Percentiles rank a stretch among this genome's conserved stretches.
phyloP scores from a whole-genome alignment of 2,329 filamentous ascomycete species.

The Salinomyces thailandicus region DNA sequence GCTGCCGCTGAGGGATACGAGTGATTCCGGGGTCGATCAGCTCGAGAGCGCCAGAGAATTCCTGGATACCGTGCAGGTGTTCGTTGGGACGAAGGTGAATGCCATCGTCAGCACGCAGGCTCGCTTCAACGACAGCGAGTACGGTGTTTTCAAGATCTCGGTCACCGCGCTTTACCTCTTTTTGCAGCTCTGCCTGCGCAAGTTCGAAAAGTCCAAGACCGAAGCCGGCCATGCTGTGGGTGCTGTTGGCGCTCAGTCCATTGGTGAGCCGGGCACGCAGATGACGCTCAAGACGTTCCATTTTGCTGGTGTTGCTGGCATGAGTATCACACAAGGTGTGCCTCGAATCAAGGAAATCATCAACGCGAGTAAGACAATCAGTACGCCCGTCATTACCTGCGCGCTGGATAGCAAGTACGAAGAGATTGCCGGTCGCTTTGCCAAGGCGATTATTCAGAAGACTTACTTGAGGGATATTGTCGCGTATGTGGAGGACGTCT shows the following conservation, averaged over 20 bases:
- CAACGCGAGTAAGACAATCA: slow-evolving; percentile 90
- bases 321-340: slow-evolving; percentile 99
- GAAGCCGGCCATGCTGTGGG: slow-evolving; percentile 94
- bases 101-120: slow-evolving; percentile 19
- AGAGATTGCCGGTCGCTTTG: slow-evolving; percentile 72
- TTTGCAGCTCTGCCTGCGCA: slow-evolving; percentile 70
- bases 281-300: slow-evolving; percentile 99
- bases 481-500: slow-evolving; percentile 75
- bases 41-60: slow-evolving; percentile 72
- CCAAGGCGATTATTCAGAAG: slow-evolving; percentile 91
- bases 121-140: slow-evolving; percentile 29
- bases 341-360: slow-evolving; percentile 99
- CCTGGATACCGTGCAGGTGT: slow-evolving; percentile 64
- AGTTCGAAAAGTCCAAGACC: slow-evolving; percentile 83
- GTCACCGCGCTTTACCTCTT: slow-evolving; percentile 54
- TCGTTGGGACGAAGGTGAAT: slow-evolving; percentile 40
- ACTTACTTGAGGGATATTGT: slow-evolving; percentile 78
- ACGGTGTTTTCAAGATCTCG: slow-evolving; percentile 78
- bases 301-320: slow-evolving; percentile 98
- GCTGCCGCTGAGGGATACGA: slow-evolving; percentile 60
- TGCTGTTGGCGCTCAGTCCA: slow-evolving; percentile 92
- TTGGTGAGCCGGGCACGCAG: slow-evolving; percentile 94
- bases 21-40: slow-evolving; percentile 32
- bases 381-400: slow-evolving; percentile 86
- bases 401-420: slow-evolving; percentile 65